Evolutionary conservation across 2,329 filamentous ascomycete genomes (phyloP).

Genomic region (Arthroderma uncinatum): DNA sequence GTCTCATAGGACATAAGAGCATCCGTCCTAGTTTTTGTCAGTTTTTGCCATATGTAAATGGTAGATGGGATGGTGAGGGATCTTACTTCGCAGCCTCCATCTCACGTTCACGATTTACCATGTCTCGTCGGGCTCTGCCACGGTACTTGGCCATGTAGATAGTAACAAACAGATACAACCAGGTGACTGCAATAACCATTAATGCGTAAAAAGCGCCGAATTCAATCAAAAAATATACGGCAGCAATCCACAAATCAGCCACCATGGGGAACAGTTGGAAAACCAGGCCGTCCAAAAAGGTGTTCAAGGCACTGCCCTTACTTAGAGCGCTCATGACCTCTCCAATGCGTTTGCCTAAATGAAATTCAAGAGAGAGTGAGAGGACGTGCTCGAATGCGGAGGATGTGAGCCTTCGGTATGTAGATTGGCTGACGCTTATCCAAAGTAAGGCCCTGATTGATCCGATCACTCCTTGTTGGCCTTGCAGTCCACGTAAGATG

Average conservation of each 20-base stretch:
- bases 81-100: conserved; percentile 40
- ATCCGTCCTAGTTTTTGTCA: conserved; percentile 27
- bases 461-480: conserved; percentile 37
- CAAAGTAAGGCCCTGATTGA: conserved; percentile 37
- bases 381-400: conserved; percentile 42
- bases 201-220: conserved; percentile 54
- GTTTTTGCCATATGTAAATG: background rate
- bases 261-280: conserved; percentile 51
- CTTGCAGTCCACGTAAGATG: conserved; percentile 37
- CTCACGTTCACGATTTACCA: conserved; percentile 36
- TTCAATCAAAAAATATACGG: conserved; percentile 48
- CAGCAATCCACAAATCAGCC: conserved; percentile 49
- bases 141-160: conserved; percentile 42
- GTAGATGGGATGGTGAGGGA: background rate
- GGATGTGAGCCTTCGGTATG: conserved; percentile 35
- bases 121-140: conserved; percentile 35
- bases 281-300: conserved; percentile 47
- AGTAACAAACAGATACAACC: conserved; percentile 42
- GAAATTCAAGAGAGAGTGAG: conserved; percentile 41
- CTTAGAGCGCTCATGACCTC: conserved; percentile 42
- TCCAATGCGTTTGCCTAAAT: conserved; percentile 42
- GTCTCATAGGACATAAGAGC: conserved; percentile 44
- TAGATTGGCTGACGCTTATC: conserved; percentile 39
- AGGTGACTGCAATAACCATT: conserved; percentile 45
- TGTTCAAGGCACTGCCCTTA: conserved; percentile 40